phyloP scores from a whole-genome alignment of 169 alveolate species.

The Cryptosporidium xiaoi region DNA sequence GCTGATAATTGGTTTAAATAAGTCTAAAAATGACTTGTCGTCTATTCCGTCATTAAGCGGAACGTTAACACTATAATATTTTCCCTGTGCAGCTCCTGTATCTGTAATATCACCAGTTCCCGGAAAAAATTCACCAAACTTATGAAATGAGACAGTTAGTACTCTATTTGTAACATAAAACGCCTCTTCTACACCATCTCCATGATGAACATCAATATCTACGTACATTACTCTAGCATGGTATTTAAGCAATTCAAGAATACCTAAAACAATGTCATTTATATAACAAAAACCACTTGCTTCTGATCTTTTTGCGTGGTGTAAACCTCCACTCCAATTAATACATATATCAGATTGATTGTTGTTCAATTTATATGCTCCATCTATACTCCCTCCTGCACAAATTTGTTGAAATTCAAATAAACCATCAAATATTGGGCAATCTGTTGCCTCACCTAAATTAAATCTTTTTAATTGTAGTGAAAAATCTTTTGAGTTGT shows the following conservation, averaged over 20 bases:
- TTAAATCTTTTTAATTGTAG: constrained; percentile 90
- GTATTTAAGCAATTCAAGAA: constrained; percentile 95
- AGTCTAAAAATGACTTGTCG: constrained; percentile 92
- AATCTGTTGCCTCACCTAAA: constrained; percentile 95
- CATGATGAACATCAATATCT: constrained; percentile 99
- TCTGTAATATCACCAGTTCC: constrained; percentile 98
- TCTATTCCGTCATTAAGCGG: constrained; percentile 98
- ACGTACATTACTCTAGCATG: constrained; percentile 98
- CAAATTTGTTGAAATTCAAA: constrained; percentile 96
- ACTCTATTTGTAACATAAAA: constrained; percentile 97
- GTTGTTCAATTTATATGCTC: constrained; percentile 93
- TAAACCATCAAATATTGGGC: constrained; percentile 98
- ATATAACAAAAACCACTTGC: constrained; percentile 99
- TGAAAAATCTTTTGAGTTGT: constrained; percentile 86
- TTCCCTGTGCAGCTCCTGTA: constrained; percentile 93
- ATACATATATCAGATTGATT: constrained; percentile 95
- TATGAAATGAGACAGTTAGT: constrained; percentile 98
- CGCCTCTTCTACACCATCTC: constrained; percentile 99
- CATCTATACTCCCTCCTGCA: constrained; percentile 97
- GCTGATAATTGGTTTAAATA: constrained; percentile 93
- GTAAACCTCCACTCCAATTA: constrained; percentile 99
- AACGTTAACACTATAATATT: constrained; percentile 96
- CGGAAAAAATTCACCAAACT: constrained; percentile 99
- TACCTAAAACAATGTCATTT: constrained; percentile 97
- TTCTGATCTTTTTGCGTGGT: constrained; percentile 96